These are phyloP conservation scores for Andrographis paniculata DNA, from an alignment of 305 asterid genomes.

Conservation along the genomic window DNA sequence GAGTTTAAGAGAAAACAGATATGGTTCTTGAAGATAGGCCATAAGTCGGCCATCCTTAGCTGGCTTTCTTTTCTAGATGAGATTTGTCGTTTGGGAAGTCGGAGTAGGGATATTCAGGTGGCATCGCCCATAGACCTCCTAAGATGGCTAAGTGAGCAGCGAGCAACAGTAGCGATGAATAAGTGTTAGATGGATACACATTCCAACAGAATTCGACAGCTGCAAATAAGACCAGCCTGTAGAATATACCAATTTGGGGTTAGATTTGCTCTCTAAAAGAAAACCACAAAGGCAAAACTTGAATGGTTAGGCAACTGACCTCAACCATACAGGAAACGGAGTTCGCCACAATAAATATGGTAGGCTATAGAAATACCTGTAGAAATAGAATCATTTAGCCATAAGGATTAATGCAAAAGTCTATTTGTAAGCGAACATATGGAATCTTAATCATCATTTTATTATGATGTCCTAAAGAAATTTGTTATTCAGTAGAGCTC, in stretches of 20 bases:
- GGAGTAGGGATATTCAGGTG: slow-evolving; percentile 47
- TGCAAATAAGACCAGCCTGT: slow-evolving; percentile 54
- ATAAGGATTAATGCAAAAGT: no score
- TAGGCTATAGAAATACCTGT: slow-evolving; percentile 83
- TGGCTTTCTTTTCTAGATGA: slow-evolving; percentile 33
- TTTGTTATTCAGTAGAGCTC: no score
- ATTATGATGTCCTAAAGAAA: no score
- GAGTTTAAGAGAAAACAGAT: not conserved
- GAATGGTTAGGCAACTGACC: slow-evolving; percentile 30
- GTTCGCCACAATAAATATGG: slow-evolving; percentile 89
- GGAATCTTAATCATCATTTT: no score
- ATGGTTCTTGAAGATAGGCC: not conserved
- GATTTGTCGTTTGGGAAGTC: slow-evolving; percentile 19
- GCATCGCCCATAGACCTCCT: slow-evolving; percentile 53
- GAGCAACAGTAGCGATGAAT: slow-evolving; percentile 54
- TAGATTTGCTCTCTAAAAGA: not conserved
- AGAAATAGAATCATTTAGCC: not conserved
- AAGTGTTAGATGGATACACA: slow-evolving; percentile 56
- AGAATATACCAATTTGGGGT: not conserved
- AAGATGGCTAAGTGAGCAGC: slow-evolving; percentile 47
- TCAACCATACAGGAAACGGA: slow-evolving; percentile 55
- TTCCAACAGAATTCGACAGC: slow-evolving; percentile 77
- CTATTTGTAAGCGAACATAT: no score
- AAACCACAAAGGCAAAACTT: not conserved
- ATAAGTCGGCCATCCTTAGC: slow-evolving; percentile 19